These are phyloP conservation scores for Lojkania enalia DNA, from an alignment of 2,329 filamentous ascomycete genomes.

Conservation along the genomic window DNA sequence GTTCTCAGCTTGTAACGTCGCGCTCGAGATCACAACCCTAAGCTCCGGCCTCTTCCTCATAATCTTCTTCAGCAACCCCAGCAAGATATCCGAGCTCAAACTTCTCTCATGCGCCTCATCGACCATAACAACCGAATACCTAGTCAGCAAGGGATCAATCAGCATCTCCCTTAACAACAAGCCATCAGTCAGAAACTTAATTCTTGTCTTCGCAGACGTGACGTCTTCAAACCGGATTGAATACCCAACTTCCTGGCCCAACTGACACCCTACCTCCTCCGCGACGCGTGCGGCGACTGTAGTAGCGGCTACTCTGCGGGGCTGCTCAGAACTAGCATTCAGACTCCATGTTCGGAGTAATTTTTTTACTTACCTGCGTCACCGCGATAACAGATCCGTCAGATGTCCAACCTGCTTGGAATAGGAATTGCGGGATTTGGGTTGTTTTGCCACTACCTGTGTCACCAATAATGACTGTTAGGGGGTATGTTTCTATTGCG, in stretches of 20 bases:
- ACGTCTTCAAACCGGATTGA: constrained; percentile 91
- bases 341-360: not conserved
- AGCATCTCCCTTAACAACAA: constrained; percentile 88
- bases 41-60: constrained; percentile 76
- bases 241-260: constrained; percentile 87
- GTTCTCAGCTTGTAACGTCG: constrained; percentile 85
- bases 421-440: constrained; percentile 89
- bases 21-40: constrained; percentile 88
- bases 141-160: constrained; percentile 85
- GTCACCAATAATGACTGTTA: constrained; percentile 89
- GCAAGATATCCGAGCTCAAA: constrained; percentile 85
- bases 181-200: constrained; percentile 92
- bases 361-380: constrained; percentile 70
- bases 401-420: constrained; percentile 84
- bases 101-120: constrained; percentile 96
- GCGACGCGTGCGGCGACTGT: constrained; percentile 88
- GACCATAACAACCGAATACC: constrained; percentile 96
- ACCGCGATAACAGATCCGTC: constrained; percentile 83
- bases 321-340: constrained; percentile 55
- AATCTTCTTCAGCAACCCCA: constrained; percentile 92
- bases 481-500: constrained; percentile 78
- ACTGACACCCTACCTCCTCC: constrained; percentile 80
- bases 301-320: constrained; percentile 85
- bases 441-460: constrained; percentile 91
- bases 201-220: constrained; percentile 79